These are phyloP conservation scores for Auricularia sp. DNA, from an alignment of 768 basidiomycete genomes.

Conservation along the genomic window DNA sequence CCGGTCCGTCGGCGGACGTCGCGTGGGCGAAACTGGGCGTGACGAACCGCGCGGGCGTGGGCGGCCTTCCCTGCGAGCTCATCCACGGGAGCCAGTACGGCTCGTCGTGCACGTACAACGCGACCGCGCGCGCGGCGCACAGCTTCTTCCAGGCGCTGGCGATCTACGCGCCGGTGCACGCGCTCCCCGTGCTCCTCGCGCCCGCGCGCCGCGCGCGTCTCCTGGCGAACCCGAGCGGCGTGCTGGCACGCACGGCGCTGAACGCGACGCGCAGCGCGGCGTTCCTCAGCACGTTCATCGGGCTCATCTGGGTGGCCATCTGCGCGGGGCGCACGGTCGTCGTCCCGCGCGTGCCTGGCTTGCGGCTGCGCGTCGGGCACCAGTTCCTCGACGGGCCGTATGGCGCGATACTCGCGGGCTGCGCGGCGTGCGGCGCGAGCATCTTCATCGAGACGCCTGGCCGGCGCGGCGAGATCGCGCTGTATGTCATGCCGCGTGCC, in stretches of 20 bases:
- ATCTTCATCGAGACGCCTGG: constrained; percentile 70
- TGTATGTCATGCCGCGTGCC: constrained; percentile 69
- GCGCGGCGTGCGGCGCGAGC: constrained; percentile 60
- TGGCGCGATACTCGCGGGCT: constrained; percentile 57
- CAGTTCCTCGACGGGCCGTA: constrained; percentile 73
- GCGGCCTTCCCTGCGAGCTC: constrained; percentile 68
- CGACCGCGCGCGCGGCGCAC: constrained; percentile 38
- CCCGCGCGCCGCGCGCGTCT: not conserved
- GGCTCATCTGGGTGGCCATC: constrained; percentile 59
- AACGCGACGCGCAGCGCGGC: constrained; percentile 53
- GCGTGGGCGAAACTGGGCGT: constrained; percentile 52
- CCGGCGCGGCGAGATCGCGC: constrained; percentile 66
- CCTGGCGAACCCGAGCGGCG: constrained; percentile 20
- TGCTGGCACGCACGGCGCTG: constrained; percentile 25
- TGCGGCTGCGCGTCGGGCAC: constrained; percentile 60
- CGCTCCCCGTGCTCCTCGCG: constrained; percentile 49
- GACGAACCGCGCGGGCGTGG: constrained; percentile 40
- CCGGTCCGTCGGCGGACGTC: constrained; percentile 40
- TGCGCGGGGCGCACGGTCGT: constrained; percentile 60
- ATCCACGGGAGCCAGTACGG: constrained; percentile 53
- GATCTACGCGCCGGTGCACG: constrained; percentile 69
- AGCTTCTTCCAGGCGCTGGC: constrained; percentile 55
- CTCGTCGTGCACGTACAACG: constrained; percentile 51
- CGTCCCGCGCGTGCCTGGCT: constrained; percentile 34
- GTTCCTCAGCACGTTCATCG: constrained; percentile 64